Percentiles rank a stretch among this genome's conserved stretches.
These are phyloP conservation scores for Candida arabinofermentans DNA, from an alignment of 805 yeast species.

Conservation along the genomic window DNA sequence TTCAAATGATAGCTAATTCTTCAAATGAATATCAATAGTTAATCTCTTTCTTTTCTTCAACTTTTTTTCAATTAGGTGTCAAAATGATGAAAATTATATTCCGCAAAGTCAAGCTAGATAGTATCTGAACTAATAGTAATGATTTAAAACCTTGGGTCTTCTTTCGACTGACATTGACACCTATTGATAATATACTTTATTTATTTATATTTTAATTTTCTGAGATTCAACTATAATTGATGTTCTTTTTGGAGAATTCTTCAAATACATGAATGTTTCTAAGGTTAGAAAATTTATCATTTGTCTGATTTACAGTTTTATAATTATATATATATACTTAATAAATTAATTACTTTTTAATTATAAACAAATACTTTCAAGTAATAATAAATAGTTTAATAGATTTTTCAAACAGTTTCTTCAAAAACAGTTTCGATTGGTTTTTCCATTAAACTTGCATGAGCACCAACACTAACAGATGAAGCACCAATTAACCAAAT, in stretches of 20 bases:
- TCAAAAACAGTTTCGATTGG: slow-evolving; percentile 97
- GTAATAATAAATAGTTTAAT: neutral
- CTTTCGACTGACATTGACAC: slow-evolving; percentile 31
- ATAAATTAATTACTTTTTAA: neutral
- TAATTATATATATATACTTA: neutral
- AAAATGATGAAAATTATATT: slow-evolving; percentile 31
- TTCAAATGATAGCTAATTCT: neutral
- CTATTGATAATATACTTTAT: neutral
- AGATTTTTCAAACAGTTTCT: slow-evolving; percentile 45
- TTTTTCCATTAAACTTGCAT: slow-evolving; percentile 92
- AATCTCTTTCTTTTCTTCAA: neutral
- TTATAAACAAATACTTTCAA: neutral
- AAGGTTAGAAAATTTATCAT: slow-evolving; percentile 6
- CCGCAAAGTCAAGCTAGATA: slow-evolving; percentile 41
- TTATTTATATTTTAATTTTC: neutral
- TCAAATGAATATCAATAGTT: neutral
- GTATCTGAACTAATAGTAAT: slow-evolving; percentile 37
- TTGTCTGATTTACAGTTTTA: neutral
- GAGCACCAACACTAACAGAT: slow-evolving; percentile 78
- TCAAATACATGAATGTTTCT: neutral
- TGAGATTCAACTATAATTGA: neutral
- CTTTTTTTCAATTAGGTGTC: neutral
- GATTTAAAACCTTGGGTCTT: slow-evolving; percentile 36
- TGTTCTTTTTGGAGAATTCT: neutral
- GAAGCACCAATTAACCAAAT: slow-evolving; percentile 97